Conservation (phyloP, 208 protist genomes). For the Trypanosoma brucei region DNA sequence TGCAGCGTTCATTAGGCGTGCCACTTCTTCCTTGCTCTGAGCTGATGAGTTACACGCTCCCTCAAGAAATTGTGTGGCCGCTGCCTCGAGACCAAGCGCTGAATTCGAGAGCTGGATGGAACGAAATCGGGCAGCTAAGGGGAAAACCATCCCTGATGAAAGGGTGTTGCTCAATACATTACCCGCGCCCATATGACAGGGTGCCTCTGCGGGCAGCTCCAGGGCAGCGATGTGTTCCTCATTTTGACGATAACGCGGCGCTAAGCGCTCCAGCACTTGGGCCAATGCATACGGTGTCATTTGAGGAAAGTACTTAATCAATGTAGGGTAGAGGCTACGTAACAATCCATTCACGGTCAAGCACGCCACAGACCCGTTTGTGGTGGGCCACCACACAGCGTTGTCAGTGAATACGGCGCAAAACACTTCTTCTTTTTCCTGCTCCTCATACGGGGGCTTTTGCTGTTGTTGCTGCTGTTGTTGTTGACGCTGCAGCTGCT, state of each 20-base stretch:
- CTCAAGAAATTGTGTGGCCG: conserved; percentile 10
- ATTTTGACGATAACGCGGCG: conserved; percentile 22
- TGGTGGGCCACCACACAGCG: conserved; percentile 25
- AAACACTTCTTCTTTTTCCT: neutral
- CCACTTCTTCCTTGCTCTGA: neutral
- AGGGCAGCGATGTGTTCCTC: conserved; percentile 14
- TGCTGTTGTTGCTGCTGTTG: neutral
- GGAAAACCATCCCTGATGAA: neutral
- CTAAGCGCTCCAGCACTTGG: conserved; percentile 19
- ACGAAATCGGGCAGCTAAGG: neutral
- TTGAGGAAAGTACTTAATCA: conserved; percentile 19
- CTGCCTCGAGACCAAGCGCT: neutral
- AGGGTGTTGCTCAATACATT: neutral
- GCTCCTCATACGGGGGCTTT: neutral
- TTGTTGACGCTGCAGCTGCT: neutral
- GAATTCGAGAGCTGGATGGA: neutral
- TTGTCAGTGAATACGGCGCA: conserved; percentile 12
- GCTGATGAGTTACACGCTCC: conserved; percentile 7
- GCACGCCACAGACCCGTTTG: conserved; percentile 1
- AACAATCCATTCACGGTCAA: conserved; percentile 22
- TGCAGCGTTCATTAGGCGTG: neutral
- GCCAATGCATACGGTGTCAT: conserved; percentile 11
- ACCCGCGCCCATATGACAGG: neutral
- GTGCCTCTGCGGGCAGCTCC: conserved; percentile 5
- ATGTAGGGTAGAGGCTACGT: conserved; percentile 23